phyloP scores from a whole-genome alignment of 1,139 yeast genomes.

The Yamadazyma kanchanaburiensis region DNA sequence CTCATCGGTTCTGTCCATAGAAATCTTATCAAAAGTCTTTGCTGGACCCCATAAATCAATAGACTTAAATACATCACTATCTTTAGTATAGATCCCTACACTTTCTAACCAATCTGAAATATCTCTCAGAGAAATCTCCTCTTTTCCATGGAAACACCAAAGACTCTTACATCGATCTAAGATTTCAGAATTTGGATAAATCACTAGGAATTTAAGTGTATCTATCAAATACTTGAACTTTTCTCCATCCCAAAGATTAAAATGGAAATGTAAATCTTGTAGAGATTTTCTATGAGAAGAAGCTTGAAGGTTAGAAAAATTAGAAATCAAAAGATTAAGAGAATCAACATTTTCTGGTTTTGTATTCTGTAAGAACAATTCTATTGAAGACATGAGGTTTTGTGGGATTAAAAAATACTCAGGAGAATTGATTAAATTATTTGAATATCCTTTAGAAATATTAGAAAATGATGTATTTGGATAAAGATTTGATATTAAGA shows the following conservation, averaged over 20 bases:
- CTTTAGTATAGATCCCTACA: conserved; percentile 22
- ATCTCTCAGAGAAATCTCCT: conserved; percentile 12
- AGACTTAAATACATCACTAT: conserved; percentile 30
- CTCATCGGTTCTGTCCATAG: conserved; percentile 17
- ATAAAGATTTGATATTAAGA: conserved; percentile 23
- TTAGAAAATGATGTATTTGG: conserved; percentile 17
- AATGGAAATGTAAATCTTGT: conserved; percentile 17
- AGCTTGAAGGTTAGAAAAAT: conserved; percentile 2
- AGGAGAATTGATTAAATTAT: conserved; percentile 19
- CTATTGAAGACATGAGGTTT: conserved; percentile 3
- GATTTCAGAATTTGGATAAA: conserved; percentile 34
- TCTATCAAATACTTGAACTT: conserved; percentile 22
- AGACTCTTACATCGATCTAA: conserved; percentile 13
- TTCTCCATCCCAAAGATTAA: conserved; percentile 35
- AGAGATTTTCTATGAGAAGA: conserved; percentile 4
- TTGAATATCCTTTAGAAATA: conserved; percentile 22
- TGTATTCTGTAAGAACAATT: neutral
- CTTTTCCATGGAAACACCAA: conserved; percentile 12
- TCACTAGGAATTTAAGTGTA: conserved; percentile 26
- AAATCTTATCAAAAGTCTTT: conserved; percentile 13
- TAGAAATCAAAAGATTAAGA: neutral
- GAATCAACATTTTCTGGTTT: neutral
- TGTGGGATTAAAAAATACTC: conserved; percentile 26
- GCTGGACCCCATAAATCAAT: conserved; percentile 26
- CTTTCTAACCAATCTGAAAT: conserved; percentile 18